phyloP scores from a whole-genome alignment of 164 flowering plant genomes.

The Nymphaea colorata region DNA sequence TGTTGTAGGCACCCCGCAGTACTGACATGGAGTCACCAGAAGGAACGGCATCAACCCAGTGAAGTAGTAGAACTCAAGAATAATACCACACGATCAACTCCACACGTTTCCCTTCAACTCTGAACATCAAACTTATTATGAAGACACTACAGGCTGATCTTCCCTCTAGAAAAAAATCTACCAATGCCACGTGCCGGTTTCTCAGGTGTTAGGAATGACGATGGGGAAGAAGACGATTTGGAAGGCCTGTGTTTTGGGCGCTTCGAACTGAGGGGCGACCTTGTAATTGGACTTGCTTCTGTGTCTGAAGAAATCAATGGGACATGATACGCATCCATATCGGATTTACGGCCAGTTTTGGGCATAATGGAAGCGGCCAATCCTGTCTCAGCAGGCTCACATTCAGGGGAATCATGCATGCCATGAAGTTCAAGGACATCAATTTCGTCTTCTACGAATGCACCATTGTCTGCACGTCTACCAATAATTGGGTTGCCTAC shows the following conservation, averaged over 20 bases:
- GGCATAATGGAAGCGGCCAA: slow-evolving; percentile 9
- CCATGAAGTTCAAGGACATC: slow-evolving; percentile 14
- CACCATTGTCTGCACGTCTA: slow-evolving; percentile 25
- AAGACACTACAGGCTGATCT: slow-evolving; percentile 22
- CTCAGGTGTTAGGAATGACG: slow-evolving; percentile 55
- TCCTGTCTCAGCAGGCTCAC: slow-evolving; percentile 33
- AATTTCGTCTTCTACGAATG: slow-evolving; percentile 25
- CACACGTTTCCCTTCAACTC: too few species aligned
- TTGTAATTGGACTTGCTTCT: slow-evolving; percentile 22
- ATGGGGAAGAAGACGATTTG: slow-evolving; percentile 42
- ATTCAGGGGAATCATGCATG: slow-evolving; percentile 16
- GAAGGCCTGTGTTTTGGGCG: slow-evolving; percentile 39
- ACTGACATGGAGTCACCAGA: too few species aligned
- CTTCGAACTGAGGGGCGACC: slow-evolving; percentile 45
- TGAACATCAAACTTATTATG: too few species aligned
- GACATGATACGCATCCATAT: slow-evolving; percentile 18
- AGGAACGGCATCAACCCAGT: too few species aligned
- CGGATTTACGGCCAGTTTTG: slow-evolving; percentile 34
- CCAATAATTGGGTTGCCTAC: slow-evolving; percentile 37
- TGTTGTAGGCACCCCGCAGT: too few species aligned
- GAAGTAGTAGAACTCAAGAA: too few species aligned
- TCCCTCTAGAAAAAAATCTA: slow-evolving; percentile 78
- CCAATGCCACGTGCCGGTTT: slow-evolving; percentile 67
- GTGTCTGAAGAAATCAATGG: slow-evolving; percentile 32
- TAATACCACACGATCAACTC: too few species aligned